phyloP scores from a whole-genome alignment of 169 alveolate genomes.

The Cryptosporidium ryanae region DNA sequence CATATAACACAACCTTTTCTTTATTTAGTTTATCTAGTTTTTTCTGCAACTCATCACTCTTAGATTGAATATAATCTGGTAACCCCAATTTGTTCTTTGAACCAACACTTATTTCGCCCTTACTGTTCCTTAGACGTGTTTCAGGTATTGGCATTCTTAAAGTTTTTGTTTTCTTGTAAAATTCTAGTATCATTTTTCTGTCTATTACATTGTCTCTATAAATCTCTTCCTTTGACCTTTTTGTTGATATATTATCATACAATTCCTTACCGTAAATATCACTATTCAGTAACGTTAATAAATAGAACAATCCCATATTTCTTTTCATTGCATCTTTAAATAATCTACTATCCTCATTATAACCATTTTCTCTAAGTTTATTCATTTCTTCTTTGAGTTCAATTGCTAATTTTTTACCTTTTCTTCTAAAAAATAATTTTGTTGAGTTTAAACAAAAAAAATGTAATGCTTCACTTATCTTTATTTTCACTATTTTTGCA shows the following conservation, averaged over 20 bases:
- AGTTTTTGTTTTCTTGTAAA: not conserved
- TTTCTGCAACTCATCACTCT: constrained; percentile 32
- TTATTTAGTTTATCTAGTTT: not conserved
- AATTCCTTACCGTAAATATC: constrained; percentile 8
- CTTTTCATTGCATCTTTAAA: not conserved
- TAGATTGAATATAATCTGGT: not conserved
- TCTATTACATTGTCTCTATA: not conserved
- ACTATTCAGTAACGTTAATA: constrained; percentile 2
- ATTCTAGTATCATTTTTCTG: not conserved
- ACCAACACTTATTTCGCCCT: constrained; percentile 5
- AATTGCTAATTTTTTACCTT: not conserved
- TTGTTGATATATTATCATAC: not conserved
- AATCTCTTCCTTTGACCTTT: not conserved
- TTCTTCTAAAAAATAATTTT: not conserved
- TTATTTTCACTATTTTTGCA: not conserved
- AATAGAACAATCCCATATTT: not conserved
- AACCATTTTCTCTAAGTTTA: not conserved
- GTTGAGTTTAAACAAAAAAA: constrained; percentile 29
- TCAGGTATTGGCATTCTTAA: constrained; percentile 42
- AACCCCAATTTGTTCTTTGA: constrained; percentile 30
- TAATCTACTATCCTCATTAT: not conserved
- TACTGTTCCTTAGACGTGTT: constrained; percentile 47
- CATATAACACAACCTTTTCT: not conserved
- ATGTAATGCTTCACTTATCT: constrained; percentile 24
- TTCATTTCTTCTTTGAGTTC: not conserved